Percentiles rank a stretch among this genome's conserved stretches.
Evolutionary conservation across 1,284 basidiomycete genomes (phyloP).

Genomic region (Fistulinella staudtii): DNA sequence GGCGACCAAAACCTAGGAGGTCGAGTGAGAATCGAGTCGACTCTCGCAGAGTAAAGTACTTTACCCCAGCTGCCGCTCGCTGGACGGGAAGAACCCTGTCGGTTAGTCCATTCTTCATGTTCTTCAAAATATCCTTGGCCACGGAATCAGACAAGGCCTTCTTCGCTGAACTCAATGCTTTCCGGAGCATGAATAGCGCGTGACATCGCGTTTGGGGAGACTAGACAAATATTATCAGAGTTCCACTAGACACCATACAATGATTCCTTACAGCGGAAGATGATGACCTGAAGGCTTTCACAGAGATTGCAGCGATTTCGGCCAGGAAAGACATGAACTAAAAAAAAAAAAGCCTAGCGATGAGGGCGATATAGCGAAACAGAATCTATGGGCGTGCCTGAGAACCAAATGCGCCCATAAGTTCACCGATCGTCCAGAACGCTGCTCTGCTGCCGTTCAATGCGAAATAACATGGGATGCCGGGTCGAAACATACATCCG

Average conservation of each 20-base stretch:
- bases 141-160: slow-evolving; percentile 79
- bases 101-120: slow-evolving; percentile 68
- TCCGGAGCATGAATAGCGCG: slow-evolving; percentile 73
- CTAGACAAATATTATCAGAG: slow-evolving; percentile 36
- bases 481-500: too few species aligned
- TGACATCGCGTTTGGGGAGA: slow-evolving; percentile 81
- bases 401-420: slow-evolving; percentile 80
- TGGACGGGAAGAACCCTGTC: slow-evolving; percentile 89
- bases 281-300: slow-evolving; percentile 70
- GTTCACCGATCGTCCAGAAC: slow-evolving; percentile 80
- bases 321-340: slow-evolving; percentile 94
- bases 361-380: neutral
- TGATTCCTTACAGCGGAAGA: slow-evolving; percentile 56
- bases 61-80: slow-evolving; percentile 76
- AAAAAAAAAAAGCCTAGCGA: slow-evolving; percentile 2
- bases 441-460: too few species aligned
- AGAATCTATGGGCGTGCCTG: slow-evolving; percentile 51
- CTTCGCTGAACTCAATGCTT: slow-evolving; percentile 74
- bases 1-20: slow-evolving; percentile 57
- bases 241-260: neutral
- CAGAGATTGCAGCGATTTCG: slow-evolving; percentile 66
- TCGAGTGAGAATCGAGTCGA: slow-evolving; percentile 8
- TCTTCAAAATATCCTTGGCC: slow-evolving; percentile 82
- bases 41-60: slow-evolving; percentile 13
- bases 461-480: too few species aligned